Conservation (phyloP, 306 rosid genomes). For the Vigna angularis region DNA sequence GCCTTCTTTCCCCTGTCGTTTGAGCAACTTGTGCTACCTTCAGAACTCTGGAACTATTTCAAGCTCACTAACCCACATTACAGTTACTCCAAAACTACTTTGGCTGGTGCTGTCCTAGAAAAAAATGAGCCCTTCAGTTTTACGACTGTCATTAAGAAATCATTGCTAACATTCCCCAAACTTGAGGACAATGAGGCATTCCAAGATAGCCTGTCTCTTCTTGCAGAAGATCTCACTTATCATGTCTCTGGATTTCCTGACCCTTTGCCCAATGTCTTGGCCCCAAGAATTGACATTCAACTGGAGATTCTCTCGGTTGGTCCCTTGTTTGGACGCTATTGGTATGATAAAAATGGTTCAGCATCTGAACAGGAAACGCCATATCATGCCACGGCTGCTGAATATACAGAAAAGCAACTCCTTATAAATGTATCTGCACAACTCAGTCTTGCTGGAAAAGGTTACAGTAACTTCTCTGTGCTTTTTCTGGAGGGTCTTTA, state of each 20-base stretch:
- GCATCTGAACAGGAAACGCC: slow-evolving; percentile 54
- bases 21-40: slow-evolving; percentile 69
- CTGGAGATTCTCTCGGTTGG: slow-evolving; percentile 85
- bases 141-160: slow-evolving; percentile 69
- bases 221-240: slow-evolving; percentile 86
- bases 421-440: slow-evolving; percentile 90
- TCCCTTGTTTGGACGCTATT: slow-evolving; percentile 69
- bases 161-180: slow-evolving; percentile 80
- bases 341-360: slow-evolving; percentile 60
- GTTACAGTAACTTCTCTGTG: slow-evolving; percentile 58
- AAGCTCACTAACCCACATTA: slow-evolving; percentile 66
- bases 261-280: slow-evolving; percentile 47
- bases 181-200: slow-evolving; percentile 74
- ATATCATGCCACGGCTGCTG: slow-evolving; percentile 61
- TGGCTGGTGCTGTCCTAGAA: slow-evolving; percentile 72
- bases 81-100: slow-evolving; percentile 60
- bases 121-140: slow-evolving; percentile 71
- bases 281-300: slow-evolving; percentile 57
- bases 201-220: slow-evolving; percentile 69
- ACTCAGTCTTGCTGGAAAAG: slow-evolving; percentile 65
- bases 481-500: slow-evolving; percentile 87
- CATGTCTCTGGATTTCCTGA: slow-evolving; percentile 62
- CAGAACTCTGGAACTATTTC: slow-evolving; percentile 83
- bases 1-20: slow-evolving; percentile 79
- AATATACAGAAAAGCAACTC: slow-evolving; percentile 82